Evolutionary conservation across 768 basidiomycete species (phyloP), one percentile per base, ranked within the genome.

Genomic region (Suillus placidus): DNA sequence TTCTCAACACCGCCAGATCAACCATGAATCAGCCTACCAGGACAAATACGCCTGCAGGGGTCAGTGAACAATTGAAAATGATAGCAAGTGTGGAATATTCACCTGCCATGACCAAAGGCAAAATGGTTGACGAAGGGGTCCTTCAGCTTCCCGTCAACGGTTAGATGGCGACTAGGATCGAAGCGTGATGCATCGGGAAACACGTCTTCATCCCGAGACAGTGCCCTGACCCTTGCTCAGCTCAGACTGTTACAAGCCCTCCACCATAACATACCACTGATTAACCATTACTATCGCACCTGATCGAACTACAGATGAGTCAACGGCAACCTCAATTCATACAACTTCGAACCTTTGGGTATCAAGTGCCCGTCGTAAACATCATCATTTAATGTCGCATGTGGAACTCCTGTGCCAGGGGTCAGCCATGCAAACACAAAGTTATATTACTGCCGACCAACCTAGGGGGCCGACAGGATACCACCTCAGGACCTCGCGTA

Each of bases 341-440:
- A 40, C 16, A 8, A 13, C 38, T 35, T 81, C 0, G 84, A 76
- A 61, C 85, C 85, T 63, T 79, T 77, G 6, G 86, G 85, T 56
- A 87, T 87, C 6, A 82, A 70, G 64, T 83, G 82, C 20, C 80
- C 77, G 42, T 74, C 70, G 64, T 1, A 78, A 13, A 40, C 14
- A 40, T 40, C 40, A 6, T 40, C 40, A 40, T 40, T 40, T 40
- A 14, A 40, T 40, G 79, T 37, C 6, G 58, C 37, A 61, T 75
- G 75, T 5, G 73, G 67, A 34, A 73, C 43, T n/a, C 68, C 72
- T 65, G 68, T 51, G 23, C 26, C 26, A 2, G 26, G 12, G 16
- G 8, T 54, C 32, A 54, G 52, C 7, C 32, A 54, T 12, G 32
- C 32, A 9, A 10, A 12, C 52, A 34, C 18, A 18, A 18, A 34